Base-by-base conservation (phyloP, 116 monocot genomes). In the Cymodocea nodosa region DNA sequence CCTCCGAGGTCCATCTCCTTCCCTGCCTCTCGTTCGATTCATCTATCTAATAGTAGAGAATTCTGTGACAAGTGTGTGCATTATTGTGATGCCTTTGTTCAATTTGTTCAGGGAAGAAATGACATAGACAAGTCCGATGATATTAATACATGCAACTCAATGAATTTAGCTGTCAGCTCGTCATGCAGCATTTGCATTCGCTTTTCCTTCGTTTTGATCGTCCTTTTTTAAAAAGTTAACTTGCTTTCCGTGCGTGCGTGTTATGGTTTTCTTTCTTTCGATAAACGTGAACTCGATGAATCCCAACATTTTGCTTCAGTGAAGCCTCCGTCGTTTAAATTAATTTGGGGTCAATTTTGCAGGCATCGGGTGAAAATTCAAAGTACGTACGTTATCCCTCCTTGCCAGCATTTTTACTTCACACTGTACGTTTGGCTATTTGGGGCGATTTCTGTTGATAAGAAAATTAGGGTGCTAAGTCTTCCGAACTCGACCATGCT, bases 361-460 rank as follows among this genome's bases (percentile, higher is more conserved):
- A 64, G 64, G 64, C 23, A 64, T 50, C 64, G 11, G 61, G 55
- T 37, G 62, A 53, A 54, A 56, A 65, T 50, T 65, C 52, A 4
- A 54, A 52, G 56, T 72, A 55, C 56, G 48, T 64, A 30, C 30
- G 30, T 30, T 30, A 30, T 30, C 30, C 34, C 48, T 72, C 54
- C 22, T 71, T n/a, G 34, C 15, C n/a, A 12, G 60, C 8, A 17
- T 11, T 35, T 10, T 12, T 57, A 12, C 20, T 22, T 24, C 0
- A 23, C 55, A 55, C 55, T 8, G 23, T 30, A 30, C 4, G 35
- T 15, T 61, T 4, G 6, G 34, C 34, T 61, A 35, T 30, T 61
- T 30, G 16, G 16, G 23, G 34, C 34, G 23, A 35, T 30, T 35
- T 30, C 5, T 9, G 23, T 1, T 61, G 36, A 13, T 3, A 4